Percentiles rank a stretch among this genome's conserved stretches.
phyloP scores from a whole-genome alignment of 2,329 filamentous ascomycete genomes.

The Monosporascus sp. region DNA sequence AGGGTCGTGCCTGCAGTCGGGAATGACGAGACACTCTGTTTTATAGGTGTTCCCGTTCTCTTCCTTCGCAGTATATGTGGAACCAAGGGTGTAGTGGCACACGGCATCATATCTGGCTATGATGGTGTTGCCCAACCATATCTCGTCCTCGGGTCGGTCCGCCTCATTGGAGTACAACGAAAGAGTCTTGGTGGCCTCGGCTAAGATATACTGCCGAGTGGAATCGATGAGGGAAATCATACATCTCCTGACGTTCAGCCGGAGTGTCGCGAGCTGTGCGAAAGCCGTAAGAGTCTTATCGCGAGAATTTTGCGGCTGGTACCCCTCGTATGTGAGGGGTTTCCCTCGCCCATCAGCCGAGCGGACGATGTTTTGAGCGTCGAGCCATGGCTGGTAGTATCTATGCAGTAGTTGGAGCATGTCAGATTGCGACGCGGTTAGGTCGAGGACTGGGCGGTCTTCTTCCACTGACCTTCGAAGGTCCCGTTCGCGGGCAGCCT shows the following conservation, averaged over 20 bases:
- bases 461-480: not conserved
- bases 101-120: constrained; percentile 16
- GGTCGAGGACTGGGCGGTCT: not conserved
- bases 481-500: not conserved
- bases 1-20: constrained; percentile 25
- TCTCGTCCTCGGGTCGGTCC: constrained; percentile 15
- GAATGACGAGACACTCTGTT: constrained; percentile 22
- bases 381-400: constrained; percentile 21
- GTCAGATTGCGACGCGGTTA: not conserved
- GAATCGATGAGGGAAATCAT: constrained; percentile 45
- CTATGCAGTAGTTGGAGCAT: constrained; percentile 3
- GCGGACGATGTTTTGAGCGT: constrained; percentile 13
- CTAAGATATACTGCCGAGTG: constrained; percentile 43
- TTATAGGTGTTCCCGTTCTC: constrained; percentile 5
- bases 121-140: constrained; percentile 19
- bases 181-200: constrained; percentile 43
- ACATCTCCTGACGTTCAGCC: constrained; percentile 39
- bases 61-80: constrained; percentile 9
- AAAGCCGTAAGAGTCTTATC: constrained; percentile 38
- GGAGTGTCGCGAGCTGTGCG: constrained; percentile 44
- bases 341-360: constrained; percentile 4
- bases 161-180: constrained; percentile 28
- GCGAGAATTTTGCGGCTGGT: constrained; percentile 25
- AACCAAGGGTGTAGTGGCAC: constrained; percentile 11
- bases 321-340: constrained; percentile 18